Evolutionary conservation across 306 rosid species (phyloP).

Genomic region (Crotalaria pallida): DNA sequence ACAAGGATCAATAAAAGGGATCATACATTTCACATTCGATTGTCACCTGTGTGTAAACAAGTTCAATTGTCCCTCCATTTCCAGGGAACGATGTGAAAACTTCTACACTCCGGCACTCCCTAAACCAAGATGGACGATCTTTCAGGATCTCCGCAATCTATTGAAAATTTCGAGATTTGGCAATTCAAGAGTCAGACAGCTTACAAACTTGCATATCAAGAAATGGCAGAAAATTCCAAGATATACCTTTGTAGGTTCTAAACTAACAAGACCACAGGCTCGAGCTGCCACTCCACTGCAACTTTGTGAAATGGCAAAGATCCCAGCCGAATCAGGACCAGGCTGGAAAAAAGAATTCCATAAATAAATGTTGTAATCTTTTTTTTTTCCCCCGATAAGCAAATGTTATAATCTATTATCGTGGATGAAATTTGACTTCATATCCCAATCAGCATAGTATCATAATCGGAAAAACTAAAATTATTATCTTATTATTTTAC

Average conservation of each 20-base stretch:
- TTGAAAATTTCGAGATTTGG: background rate
- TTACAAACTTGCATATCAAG: background rate
- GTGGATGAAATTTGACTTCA: background rate
- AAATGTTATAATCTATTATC: background rate
- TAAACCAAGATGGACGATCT: constrained; percentile 82
- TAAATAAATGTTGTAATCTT: background rate
- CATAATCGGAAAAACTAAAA: background rate
- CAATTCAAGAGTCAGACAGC: background rate
- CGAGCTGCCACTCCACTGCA: constrained; percentile 84
- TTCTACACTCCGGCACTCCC: constrained; percentile 78
- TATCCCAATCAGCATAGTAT: background rate
- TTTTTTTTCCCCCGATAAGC: too few relatives aligned
- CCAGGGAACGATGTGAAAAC: constrained; percentile 78
- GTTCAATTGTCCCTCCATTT: constrained; percentile 75
- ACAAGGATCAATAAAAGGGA: background rate
- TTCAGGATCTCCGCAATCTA: constrained; percentile 84
- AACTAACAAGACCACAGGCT: constrained; percentile 80
- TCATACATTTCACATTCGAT: background rate
- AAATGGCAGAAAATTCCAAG: background rate
- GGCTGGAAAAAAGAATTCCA: constrained; percentile 36
- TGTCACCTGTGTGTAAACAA: constrained; percentile 68
- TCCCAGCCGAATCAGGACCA: constrained; percentile 96
- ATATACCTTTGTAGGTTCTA: constrained; percentile 66
- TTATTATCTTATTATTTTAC: background rate
- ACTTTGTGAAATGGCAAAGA: constrained; percentile 74